Conservation (phyloP, 2,329 filamentous ascomycete genomes). For the Cercospora beticola region DNA sequence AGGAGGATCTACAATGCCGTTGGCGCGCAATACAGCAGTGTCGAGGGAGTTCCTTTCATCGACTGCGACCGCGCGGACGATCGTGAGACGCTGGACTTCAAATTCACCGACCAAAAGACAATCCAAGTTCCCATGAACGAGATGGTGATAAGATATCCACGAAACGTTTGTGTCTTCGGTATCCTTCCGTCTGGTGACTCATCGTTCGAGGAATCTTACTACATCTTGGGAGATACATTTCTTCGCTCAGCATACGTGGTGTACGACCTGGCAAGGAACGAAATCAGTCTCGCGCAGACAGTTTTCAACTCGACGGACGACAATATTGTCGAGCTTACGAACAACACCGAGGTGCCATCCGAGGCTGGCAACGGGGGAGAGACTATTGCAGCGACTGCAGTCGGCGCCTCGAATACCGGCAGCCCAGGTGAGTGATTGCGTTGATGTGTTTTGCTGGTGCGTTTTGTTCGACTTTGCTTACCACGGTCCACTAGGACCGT, state of each 20-base stretch:
- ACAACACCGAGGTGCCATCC: constrained; percentile 8
- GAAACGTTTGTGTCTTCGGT: constrained; percentile 10
- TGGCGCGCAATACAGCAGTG: constrained; percentile 43
- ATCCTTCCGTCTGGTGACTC: constrained; percentile 42
- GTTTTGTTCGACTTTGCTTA: not conserved
- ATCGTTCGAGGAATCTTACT: constrained; percentile 49
- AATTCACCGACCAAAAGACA: constrained; percentile 51
- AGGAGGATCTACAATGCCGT: constrained; percentile 42
- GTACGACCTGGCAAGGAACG: constrained; percentile 60
- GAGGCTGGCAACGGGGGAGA: constrained; percentile 9
- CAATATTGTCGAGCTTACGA: constrained; percentile 55
- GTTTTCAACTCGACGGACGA: constrained; percentile 57
- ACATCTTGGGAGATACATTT: constrained; percentile 62
- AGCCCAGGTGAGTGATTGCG: constrained; percentile 5
- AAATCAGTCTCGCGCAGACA: constrained; percentile 61
- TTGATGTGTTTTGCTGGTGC: not conserved
- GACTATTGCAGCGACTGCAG: constrained; percentile 12
- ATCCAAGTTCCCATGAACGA: constrained; percentile 58
- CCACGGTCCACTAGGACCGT: not conserved
- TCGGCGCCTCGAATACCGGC: constrained; percentile 6
- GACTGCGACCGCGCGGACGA: constrained; percentile 42
- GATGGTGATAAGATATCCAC: constrained; percentile 49
- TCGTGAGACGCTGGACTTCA: constrained; percentile 54
- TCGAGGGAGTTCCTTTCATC: constrained; percentile 35
- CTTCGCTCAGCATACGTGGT: constrained; percentile 64